Evolutionary conservation across 2,329 filamentous ascomycete genomes (phyloP).

Genomic region (Xylaria sp.): DNA sequence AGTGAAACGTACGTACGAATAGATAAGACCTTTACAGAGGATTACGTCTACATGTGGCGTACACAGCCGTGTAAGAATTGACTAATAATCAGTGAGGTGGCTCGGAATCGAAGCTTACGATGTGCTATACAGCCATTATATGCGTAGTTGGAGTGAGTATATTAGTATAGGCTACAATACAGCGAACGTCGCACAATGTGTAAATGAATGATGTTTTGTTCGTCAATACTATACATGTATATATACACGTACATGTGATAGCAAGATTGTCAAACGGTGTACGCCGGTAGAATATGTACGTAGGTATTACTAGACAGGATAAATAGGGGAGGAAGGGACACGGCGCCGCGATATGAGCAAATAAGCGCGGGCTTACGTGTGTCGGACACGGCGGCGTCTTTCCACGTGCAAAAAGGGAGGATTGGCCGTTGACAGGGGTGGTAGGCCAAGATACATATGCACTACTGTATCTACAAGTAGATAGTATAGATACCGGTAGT

Average conservation of each 20-base stretch:
- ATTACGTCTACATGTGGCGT: neutral
- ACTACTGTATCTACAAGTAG: neutral
- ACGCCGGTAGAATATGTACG: neutral
- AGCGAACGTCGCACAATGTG: neutral
- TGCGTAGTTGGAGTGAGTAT: neutral
- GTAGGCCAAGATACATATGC: neutral
- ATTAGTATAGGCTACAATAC: neutral
- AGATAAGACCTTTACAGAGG: neutral
- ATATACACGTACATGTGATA: no score
- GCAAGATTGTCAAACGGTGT: neutral
- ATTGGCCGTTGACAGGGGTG: neutral
- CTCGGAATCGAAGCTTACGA: neutral
- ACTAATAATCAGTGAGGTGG: neutral
- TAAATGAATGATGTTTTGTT: neutral
- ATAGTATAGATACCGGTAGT: neutral
- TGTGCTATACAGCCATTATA: neutral
- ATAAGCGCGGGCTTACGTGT: conserved; percentile 22
- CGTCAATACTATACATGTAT: neutral
- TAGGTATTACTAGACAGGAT: neutral
- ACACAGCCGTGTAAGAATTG: neutral
- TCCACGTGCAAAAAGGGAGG: conserved; percentile 22
- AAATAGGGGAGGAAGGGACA: neutral
- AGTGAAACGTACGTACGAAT: neutral
- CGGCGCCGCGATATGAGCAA: neutral
- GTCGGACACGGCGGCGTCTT: neutral